A percentile compares a stretch with the other conserved stretches of the same genome.
Conservation (phyloP, 306 rosid species). For the Trifolium dubium region DNA sequence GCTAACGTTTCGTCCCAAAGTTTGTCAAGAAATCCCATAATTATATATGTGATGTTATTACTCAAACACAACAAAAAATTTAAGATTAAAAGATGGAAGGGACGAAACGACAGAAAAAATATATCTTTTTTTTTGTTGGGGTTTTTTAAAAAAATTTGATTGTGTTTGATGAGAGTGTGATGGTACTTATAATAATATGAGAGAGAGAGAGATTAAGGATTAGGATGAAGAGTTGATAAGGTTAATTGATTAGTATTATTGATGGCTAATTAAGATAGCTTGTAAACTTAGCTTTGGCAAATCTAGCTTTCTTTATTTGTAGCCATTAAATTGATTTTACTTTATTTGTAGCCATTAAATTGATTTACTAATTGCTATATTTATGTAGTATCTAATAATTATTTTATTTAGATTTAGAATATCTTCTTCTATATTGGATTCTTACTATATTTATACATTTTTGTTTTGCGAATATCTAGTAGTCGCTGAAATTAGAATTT, state of each 20-base stretch:
- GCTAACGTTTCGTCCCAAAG: conserved; percentile 98
- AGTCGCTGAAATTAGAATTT: neutral
- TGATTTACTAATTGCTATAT: neutral
- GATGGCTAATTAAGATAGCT: conserved; percentile 40
- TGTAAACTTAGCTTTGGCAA: conserved; percentile 52
- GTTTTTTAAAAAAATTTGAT: neutral
- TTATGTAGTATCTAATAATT: neutral
- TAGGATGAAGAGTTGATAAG: conserved; percentile 24
- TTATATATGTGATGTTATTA: conserved; percentile 4
- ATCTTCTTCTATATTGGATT: conserved; percentile 9
- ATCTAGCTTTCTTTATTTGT: conserved; percentile 42
- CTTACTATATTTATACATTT: conserved; percentile 1
- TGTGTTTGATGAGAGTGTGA: conserved; percentile 12
- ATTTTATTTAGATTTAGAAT: no score
- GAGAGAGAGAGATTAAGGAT: conserved; percentile 9
- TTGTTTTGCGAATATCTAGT: conserved; percentile 1
- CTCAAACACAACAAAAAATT: conserved; percentile 48
- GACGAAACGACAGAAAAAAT: conserved; percentile 55
- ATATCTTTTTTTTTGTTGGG: neutral
- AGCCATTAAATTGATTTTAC: conserved; percentile 54
- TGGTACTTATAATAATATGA: conserved; percentile 43
- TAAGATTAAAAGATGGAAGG: conserved; percentile 33
- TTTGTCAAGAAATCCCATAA: conserved; percentile 86
- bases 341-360: conserved; percentile 53
- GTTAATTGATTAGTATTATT: conserved; percentile 6